Conservation (phyloP, 2,329 filamentous ascomycete species). For the Arthrobotrys entomopaga region DNA sequence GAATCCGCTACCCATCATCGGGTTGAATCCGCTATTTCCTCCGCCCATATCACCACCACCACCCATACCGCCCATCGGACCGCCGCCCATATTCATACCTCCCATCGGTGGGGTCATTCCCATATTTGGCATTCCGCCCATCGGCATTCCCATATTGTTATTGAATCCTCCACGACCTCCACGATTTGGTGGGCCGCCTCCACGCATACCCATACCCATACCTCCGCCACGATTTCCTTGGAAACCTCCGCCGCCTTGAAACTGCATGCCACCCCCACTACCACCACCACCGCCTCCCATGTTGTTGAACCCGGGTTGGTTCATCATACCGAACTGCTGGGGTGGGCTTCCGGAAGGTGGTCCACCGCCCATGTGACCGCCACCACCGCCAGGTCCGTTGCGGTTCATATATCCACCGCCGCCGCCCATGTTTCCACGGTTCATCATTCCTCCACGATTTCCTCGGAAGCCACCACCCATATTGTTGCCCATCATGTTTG, state of each 20-base stretch:
- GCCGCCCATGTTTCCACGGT: conserved; percentile 63
- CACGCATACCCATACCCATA: conserved; percentile 66
- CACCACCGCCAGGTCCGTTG: conserved; percentile 63
- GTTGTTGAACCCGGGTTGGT: conserved; percentile 63
- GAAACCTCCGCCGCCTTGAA: conserved; percentile 66
- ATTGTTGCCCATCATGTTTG: conserved; percentile 60
- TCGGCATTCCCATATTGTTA: conserved; percentile 64
- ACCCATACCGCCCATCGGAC: conserved; percentile 62
- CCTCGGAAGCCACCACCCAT: conserved; percentile 66
- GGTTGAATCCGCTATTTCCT: conserved; percentile 65
- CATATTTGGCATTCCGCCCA: conserved; percentile 70
- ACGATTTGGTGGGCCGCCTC: conserved; percentile 70
- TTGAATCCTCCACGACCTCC: conserved; percentile 68
- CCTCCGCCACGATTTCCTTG: conserved; percentile 63
- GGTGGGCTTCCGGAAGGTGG: conserved; percentile 56
- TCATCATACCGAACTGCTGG: conserved; percentile 56
- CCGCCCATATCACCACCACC: conserved; percentile 69
- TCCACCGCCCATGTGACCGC: conserved; percentile 60
- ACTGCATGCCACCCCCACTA: conserved; percentile 64
- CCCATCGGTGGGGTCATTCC: conserved; percentile 61
- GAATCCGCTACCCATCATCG: conserved; percentile 63
- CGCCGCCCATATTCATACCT: conserved; percentile 62
- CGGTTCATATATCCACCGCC: conserved; percentile 66
- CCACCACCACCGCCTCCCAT: conserved; percentile 62
- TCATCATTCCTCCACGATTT: conserved; percentile 62